Evolutionary conservation across 257 asterid species (phyloP), one percentile per base, ranked within the genome.

Genomic region (Lavandula angustifolia): DNA sequence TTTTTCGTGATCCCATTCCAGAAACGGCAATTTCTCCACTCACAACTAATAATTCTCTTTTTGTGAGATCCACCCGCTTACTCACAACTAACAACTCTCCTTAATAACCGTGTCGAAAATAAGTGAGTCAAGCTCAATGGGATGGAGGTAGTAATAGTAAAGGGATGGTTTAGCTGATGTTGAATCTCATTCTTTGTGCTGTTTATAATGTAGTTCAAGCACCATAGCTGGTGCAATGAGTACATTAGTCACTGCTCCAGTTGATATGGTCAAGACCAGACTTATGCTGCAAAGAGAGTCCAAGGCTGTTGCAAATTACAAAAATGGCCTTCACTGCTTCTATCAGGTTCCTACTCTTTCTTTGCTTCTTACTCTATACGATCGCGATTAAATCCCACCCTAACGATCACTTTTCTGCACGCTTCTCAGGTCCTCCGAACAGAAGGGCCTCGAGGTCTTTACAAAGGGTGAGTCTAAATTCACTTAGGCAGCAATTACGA

Each of bases 251-350:
- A 89, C 98, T 53, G 86, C 98, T 33, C 98, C 98, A 8, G 67
- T 89, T 40, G 98, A 92, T 77, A 77, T 85, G 92, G 85, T 92
- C 35, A 92, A 89, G 83, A 92, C 98, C 55, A 89, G 98, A 70
- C 95, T 92, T 58, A 92, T 89, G 98, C 67, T 89, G 88, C 98
- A 92, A 69, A 74, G 83, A 62, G 94, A 92, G 71, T 89, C 97
- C 22, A 75, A 76, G 56, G 51, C 67, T 69, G 79, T 53, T 17
- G 91, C 85, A 74, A 63, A 67, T 76, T 92, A 92, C 75, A 85
- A 75, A 79, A 87, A 80, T 61, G 98, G 95, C 61, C 64, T 89
- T 47, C 96, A 92, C 34, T 92, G 98, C 69, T 95, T 91, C 32
- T 87, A 77, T 72, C 92, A 92, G 98, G 98, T 92, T 54, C 38